These are phyloP conservation scores for Caryopteris hybrid DNA, from an alignment of 305 asterid genomes.

Conservation along the genomic window DNA sequence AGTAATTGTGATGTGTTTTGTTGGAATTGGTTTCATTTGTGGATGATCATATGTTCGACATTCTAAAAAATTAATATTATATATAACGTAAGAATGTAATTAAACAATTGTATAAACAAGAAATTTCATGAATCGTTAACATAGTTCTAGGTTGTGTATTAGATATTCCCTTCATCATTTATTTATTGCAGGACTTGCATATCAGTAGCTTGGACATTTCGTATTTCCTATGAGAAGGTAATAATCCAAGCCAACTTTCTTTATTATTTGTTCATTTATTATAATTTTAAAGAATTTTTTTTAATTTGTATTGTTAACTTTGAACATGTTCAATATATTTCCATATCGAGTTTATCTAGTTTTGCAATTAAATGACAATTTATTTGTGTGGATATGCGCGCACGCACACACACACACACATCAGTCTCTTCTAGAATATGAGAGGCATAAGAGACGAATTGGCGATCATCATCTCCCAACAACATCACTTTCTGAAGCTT, in stretches of 20 bases:
- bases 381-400: no score
- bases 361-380: neutral
- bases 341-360: no score
- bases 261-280: neutral
- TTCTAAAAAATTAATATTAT: no score
- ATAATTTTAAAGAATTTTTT: no score
- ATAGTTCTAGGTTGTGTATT: neutral
- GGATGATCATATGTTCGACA: neutral
- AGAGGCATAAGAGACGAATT: slow-evolving; percentile 62
- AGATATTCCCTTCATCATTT: neutral
- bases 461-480: slow-evolving; percentile 76
- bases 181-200: slow-evolving; percentile 98
- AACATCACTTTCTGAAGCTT: slow-evolving; percentile 54
- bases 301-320: no score
- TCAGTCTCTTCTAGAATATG: slow-evolving; percentile 87
- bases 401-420: no score
- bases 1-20: neutral
- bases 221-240: slow-evolving; percentile 94
- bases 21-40: neutral
- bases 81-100: no score
- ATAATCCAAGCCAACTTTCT: no score
- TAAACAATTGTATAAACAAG: neutral
- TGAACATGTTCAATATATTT: no score
- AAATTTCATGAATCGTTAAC: neutral
- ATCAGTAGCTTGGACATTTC: slow-evolving; percentile 96